Percentiles rank a stretch among this genome's conserved stretches.
These are phyloP conservation scores for Calocera cornea DNA, from an alignment of 768 basidiomycete species.

Conservation along the genomic window DNA sequence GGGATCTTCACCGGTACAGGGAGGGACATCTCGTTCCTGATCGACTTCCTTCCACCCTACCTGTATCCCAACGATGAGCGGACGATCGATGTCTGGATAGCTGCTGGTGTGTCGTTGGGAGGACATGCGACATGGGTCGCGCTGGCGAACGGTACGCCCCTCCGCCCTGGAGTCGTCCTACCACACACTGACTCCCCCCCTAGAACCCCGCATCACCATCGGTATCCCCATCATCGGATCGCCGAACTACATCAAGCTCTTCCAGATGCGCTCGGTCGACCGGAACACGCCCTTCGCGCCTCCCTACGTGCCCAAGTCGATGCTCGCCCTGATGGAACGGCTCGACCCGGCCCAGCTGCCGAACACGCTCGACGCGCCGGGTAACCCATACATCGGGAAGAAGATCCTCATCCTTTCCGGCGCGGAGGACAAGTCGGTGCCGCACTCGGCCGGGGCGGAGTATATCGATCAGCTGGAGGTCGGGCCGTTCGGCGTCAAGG, in stretches of 20 bases:
- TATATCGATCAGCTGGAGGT: slow-evolving; percentile 47
- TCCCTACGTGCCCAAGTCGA: slow-evolving; percentile 4
- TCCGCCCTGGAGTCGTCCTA: too few relatives aligned
- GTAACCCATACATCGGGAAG: slow-evolving; percentile 56
- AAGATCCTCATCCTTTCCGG: slow-evolving; percentile 63
- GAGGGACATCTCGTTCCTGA: slow-evolving; percentile 62
- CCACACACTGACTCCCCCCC: too few relatives aligned
- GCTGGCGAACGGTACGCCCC: slow-evolving; percentile 35
- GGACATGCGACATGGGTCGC: slow-evolving; percentile 74
- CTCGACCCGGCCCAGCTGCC: slow-evolving; percentile 36
- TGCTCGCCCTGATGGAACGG: slow-evolving; percentile 23
- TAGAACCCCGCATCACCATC: slow-evolving; percentile 17
- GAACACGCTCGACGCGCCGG: slow-evolving; percentile 26
- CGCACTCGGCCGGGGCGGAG: slow-evolving; percentile 40
- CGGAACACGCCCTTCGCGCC: not conserved
- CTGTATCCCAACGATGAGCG: slow-evolving; percentile 57
- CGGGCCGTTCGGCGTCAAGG: slow-evolving; percentile 41
- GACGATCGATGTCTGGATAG: slow-evolving; percentile 50
- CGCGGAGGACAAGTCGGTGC: slow-evolving; percentile 49
- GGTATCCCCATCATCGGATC: slow-evolving; percentile 19
- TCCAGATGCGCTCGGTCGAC: not conserved
- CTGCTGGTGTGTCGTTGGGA: slow-evolving; percentile 67
- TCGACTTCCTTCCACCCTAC: slow-evolving; percentile 63
- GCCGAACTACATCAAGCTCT: slow-evolving; percentile 11
- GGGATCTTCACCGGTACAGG: slow-evolving; percentile 40